Base-by-base conservation (phyloP, 108 stramenopile species). In the Conticribra weissflogii region DNA sequence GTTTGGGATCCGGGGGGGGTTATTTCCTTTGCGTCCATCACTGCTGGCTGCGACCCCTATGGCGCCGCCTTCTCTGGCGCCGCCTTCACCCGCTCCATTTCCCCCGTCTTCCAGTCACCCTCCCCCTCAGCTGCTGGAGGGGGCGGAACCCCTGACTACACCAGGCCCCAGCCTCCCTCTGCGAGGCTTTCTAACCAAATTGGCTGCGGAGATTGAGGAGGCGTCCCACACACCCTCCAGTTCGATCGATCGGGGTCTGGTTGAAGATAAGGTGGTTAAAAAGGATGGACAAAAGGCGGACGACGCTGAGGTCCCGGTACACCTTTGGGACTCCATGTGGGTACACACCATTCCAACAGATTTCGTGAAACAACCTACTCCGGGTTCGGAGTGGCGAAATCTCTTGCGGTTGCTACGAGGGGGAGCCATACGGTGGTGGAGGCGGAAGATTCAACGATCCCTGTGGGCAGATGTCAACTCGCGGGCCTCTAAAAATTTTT, bases 1-100 rank as follows among this genome's bases (percentile, higher is more conserved):
- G 24, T 28, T 14, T 21, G 16, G 2, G n/a, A 28, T 50, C 62
- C 47, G 62, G 62, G 62, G 62, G 62, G 62, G 62, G 5, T 63
- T 27, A n/a, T n/a, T n/a, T n/a, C n/a, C n/a, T n/a, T n/a, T n/a
- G n/a, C n/a, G n/a, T 45, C 3, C 46, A 12, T 15, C 17, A 24
- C 27, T 17, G 23, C 24, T 47, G 23, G 15, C 8, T 18, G 5
- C 7, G 9, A 12, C 41, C 24, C 4, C 23, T 12, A 19, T 34
- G 19, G 44, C n/a, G 5, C n/a, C 14, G 17, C 51, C 51, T 4
- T n/a, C n/a, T n/a, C n/a, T n/a, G n/a, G n/a, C n/a, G n/a, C n/a
- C 51, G 19, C 17, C 22, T n/a, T 52, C 51, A n/a, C 5, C 51
- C 14, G 5, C 17, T n/a, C 17, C 7, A 52, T 52, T n/a, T 5